A percentile compares a stretch with the other conserved stretches of the same genome.
Evolutionary conservation across 1,284 basidiomycete genomes (phyloP).

Genomic region (Pseudozyma hubeiensis): DNA sequence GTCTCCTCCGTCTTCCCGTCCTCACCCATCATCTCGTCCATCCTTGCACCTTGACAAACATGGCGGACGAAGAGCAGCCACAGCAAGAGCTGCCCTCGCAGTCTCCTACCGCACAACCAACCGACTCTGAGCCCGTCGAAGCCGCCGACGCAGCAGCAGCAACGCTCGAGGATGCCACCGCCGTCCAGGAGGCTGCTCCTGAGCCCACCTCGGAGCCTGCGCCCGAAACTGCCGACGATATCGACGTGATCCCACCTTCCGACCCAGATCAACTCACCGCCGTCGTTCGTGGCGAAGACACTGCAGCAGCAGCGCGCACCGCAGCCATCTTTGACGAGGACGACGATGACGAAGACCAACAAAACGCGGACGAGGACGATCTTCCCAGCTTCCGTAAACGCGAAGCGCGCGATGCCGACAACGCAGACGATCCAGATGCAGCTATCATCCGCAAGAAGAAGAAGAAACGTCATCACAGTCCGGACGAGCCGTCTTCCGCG

Average conservation of each 20-base stretch:
- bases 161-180: background rate
- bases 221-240: slow-evolving; percentile 14
- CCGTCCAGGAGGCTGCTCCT: background rate
- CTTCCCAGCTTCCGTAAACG: slow-evolving; percentile 45
- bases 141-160: slow-evolving; percentile 10
- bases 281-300: slow-evolving; percentile 28
- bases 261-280: slow-evolving; percentile 20
- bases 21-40: slow-evolving; percentile 1
- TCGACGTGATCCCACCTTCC: slow-evolving; percentile 25
- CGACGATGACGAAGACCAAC: slow-evolving; percentile 29
- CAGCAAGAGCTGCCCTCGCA: slow-evolving; percentile 16
- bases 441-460: slow-evolving; percentile 46
- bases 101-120: slow-evolving; percentile 3
- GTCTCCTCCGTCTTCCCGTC: background rate
- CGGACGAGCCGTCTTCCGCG: slow-evolving; percentile 10
- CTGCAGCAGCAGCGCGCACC: slow-evolving; percentile 32
- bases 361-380: slow-evolving; percentile 8
- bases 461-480: slow-evolving; percentile 47
- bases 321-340: slow-evolving; percentile 49
- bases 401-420: slow-evolving; percentile 13
- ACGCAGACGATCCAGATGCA: slow-evolving; percentile 28
- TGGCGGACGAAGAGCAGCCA: slow-evolving; percentile 38
- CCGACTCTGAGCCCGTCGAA: background rate
- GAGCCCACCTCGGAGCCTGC: slow-evolving; percentile 7
- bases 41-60: slow-evolving; percentile 6